Percentiles rank a stretch among this genome's conserved stretches.
Evolutionary conservation across 345 rosid genomes (phyloP).

Genomic region (Eutrema japonicum): DNA sequence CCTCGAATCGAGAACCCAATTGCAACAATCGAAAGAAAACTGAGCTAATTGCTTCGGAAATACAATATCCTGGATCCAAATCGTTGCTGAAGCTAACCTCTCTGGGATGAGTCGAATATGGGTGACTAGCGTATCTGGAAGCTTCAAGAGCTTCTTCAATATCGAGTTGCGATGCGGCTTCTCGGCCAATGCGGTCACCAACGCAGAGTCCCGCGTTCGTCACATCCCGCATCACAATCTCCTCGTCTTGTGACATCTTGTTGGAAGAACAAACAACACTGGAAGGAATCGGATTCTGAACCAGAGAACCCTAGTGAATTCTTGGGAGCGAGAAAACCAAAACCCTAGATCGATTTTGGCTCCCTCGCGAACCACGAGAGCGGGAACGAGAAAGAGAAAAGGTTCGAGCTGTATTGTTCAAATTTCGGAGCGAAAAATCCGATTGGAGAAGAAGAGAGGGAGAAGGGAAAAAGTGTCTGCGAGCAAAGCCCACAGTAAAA

Average conservation of each 20-base stretch:
- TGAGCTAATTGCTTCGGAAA: conserved; percentile 21
- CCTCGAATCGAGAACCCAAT: conserved; percentile 20
- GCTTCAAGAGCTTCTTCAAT: conserved; percentile 92
- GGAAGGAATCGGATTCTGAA: conserved; percentile 15
- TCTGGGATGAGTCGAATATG: conserved; percentile 83
- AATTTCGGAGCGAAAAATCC: conserved; percentile 18
- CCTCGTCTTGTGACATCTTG: conserved; percentile 78
- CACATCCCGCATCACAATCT: conserved; percentile 84
- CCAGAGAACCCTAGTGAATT: conserved; percentile 23
- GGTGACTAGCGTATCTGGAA: conserved; percentile 92
- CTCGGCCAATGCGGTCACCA: conserved; percentile 83
- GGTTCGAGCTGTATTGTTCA: conserved; percentile 4
- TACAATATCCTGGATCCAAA: neutral
- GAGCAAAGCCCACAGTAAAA: conserved; percentile 21
- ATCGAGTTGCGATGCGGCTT: conserved; percentile 78
- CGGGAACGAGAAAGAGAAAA: conserved; percentile 38
- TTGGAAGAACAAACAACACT: neutral
- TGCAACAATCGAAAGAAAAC: conserved; percentile 1
- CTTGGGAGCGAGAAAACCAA: conserved; percentile 32
- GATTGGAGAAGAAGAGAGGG: conserved; percentile 29
- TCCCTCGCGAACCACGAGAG: conserved; percentile 35
- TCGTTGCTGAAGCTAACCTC: conserved; percentile 58
- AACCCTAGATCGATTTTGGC: conserved; percentile 42
- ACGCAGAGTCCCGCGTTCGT: conserved; percentile 74
- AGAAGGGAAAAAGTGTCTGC: conserved; percentile 26